These are phyloP conservation scores for Mycena vulgaris DNA, from an alignment of 768 basidiomycete species.

Conservation along the genomic window DNA sequence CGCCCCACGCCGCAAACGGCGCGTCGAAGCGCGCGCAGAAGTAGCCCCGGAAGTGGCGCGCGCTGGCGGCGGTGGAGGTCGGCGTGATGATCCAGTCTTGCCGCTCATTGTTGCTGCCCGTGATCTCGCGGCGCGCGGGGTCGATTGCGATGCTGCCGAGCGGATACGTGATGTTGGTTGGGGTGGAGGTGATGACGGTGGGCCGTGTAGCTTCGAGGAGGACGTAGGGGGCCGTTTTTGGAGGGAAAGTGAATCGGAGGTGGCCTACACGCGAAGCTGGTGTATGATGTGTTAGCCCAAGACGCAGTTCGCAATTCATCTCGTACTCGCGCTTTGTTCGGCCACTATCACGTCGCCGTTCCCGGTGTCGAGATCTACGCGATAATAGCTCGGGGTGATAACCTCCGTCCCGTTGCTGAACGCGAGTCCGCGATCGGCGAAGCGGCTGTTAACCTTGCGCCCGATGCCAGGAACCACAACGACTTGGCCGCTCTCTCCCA, in stretches of 20 bases:
- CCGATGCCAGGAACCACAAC: slow-evolving; percentile 72
- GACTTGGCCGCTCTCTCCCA: slow-evolving; percentile 83
- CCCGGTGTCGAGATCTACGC: slow-evolving; percentile 61
- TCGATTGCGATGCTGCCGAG: slow-evolving; percentile 63
- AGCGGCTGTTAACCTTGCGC: slow-evolving; percentile 54
- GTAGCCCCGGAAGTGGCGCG: slow-evolving; percentile 53
- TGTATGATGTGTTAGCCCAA: neutral
- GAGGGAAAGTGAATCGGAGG: slow-evolving; percentile 69
- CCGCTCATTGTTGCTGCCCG: slow-evolving; percentile 71
- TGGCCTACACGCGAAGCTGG: slow-evolving; percentile 77
- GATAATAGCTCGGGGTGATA: slow-evolving; percentile 63
- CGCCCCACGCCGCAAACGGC: slow-evolving; percentile 62
- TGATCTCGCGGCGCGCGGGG: slow-evolving; percentile 61
- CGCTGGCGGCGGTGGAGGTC: slow-evolving; percentile 47
- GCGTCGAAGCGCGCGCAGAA: slow-evolving; percentile 64
- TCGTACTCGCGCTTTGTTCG: slow-evolving; percentile 68
- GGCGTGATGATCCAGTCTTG: slow-evolving; percentile 74
- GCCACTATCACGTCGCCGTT: slow-evolving; percentile 61
- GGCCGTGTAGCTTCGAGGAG: slow-evolving; percentile 72
- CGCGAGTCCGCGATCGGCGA: slow-evolving; percentile 65
- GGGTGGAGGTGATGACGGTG: slow-evolving; percentile 61
- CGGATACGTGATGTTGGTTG: slow-evolving; percentile 57
- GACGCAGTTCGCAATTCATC: neutral
- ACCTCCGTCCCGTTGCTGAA: slow-evolving; percentile 62
- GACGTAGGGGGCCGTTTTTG: slow-evolving; percentile 55